Percentiles rank a stretch among this genome's conserved stretches.
Evolutionary conservation across 2,329 filamentous ascomycete genomes (phyloP).

Genomic region (Alternaria sp.): DNA sequence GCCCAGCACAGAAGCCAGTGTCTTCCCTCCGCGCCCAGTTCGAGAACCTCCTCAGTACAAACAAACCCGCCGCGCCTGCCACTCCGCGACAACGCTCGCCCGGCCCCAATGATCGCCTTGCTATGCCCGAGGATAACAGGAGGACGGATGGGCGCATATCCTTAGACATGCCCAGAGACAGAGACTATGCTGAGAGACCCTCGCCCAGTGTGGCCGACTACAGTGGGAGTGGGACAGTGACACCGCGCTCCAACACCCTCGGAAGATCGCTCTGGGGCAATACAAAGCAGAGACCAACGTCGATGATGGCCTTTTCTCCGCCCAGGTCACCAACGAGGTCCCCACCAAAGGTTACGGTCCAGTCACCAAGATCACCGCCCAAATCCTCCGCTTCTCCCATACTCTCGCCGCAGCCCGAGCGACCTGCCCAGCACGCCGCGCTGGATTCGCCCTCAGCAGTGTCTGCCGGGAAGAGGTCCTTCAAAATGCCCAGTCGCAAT

Average conservation of each 20-base stretch:
- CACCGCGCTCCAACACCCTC: slow-evolving; percentile 46
- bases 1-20: slow-evolving; percentile 69
- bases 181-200: slow-evolving; percentile 31
- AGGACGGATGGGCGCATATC: slow-evolving; percentile 48
- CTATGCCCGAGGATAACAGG: slow-evolving; percentile 35
- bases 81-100: slow-evolving; percentile 38
- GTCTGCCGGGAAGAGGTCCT: slow-evolving; percentile 36
- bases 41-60: slow-evolving; percentile 70
- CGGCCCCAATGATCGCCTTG: slow-evolving; percentile 41
- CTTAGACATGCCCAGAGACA: slow-evolving; percentile 50
- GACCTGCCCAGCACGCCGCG: slow-evolving; percentile 30
- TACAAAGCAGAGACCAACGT: slow-evolving; percentile 52
- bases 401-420: slow-evolving; percentile 44
- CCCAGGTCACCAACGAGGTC: slow-evolving; percentile 57
- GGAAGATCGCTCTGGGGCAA: slow-evolving; percentile 43
- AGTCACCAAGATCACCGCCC: slow-evolving; percentile 73
- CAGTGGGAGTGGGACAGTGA: slow-evolving; percentile 37
- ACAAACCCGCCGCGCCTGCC: slow-evolving; percentile 32
- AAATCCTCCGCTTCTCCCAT: slow-evolving; percentile 50
- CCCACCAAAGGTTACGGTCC: slow-evolving; percentile 70
- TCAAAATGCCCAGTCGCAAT: slow-evolving; percentile 49
- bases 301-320: slow-evolving; percentile 57
- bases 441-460: slow-evolving; percentile 29
- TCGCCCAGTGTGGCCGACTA: slow-evolving; percentile 47
- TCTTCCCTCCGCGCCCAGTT: slow-evolving; percentile 82